Evolutionary conservation across 2,329 filamentous ascomycete species (phyloP), one percentile per base, ranked within the genome.

Genomic region (Endoconidiophora laricicola): DNA sequence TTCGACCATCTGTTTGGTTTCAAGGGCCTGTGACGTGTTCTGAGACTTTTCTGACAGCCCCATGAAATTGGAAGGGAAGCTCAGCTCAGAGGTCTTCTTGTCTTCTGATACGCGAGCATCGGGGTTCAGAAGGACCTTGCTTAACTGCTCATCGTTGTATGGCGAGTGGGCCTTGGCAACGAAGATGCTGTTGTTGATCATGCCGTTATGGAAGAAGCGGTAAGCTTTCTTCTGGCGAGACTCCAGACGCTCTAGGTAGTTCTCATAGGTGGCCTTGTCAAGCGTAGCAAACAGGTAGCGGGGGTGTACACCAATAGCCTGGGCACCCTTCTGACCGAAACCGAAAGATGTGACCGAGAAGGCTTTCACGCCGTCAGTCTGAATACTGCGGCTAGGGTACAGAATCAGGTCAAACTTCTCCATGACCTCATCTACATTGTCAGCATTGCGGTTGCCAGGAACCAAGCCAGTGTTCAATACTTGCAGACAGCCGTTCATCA

Each of bases 291-390:
- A 98, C 52, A 98, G 77, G 66, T 96, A 98, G 68, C 84, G 90
- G 61, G 93, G 86, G 65, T 98, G 91, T 48, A 98, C 83, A 72
- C 90, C 91, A 60, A 98, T 93, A 41, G 84, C 90, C 67, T 98
- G 93, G 23, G 91, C 86, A 62, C 91, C 91, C 78, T 98, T 98
- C 68, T 98, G 91, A 58, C 91, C 91, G 72, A 98, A 98, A 67
- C 91, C 91, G 65, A 98, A 98, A 0, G 93, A 98, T 5, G 93
- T 98, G 56, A 98, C 86, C 1, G 87, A 94, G 76, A 98, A 96
- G 12, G 91, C 93, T 71, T 96, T 98, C 73, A 98, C 75, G 56
- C 91, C 91, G 60, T 98, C 91, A 6, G 91, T 98, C 71, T 98
- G 91, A 59, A 98, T 88, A 65, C 79, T 84, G 60, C 85, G 84